A percentile compares a stretch with the other conserved stretches of the same genome.
phyloP scores from a whole-genome alignment of 305 asterid genomes.

The Fraxinus ornus region DNA sequence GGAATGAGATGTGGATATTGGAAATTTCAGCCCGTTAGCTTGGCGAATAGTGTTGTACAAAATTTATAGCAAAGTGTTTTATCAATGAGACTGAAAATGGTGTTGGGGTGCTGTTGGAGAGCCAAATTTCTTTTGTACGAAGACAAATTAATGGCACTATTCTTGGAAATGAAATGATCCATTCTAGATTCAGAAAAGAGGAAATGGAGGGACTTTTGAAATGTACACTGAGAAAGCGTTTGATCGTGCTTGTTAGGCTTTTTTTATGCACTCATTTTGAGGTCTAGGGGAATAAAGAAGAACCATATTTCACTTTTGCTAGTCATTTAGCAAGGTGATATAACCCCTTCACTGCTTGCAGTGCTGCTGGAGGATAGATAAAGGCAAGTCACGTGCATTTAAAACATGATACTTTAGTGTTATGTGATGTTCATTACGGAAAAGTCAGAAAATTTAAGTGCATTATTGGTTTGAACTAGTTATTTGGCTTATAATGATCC shows the following conservation, averaged over 20 bases:
- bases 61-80: not conserved
- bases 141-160: not conserved
- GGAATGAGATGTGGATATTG: not conserved
- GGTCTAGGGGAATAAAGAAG: not conserved
- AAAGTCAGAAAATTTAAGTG: not conserved
- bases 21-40: not conserved
- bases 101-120: not conserved
- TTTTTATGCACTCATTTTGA: not conserved
- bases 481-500: not conserved
- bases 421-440: not conserved
- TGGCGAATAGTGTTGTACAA: not conserved
- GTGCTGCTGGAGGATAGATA: not conserved
- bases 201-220: not conserved
- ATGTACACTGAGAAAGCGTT: not conserved
- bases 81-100: not conserved
- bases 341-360: not conserved
- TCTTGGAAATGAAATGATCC: not conserved
- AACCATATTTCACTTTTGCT: not conserved
- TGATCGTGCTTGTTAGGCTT: not conserved
- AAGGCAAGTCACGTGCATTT: not conserved
- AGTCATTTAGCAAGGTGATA: not conserved
- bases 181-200: not conserved
- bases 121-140: not conserved
- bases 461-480: not conserved
- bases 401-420: not conserved